Conservation (phyloP, 176 grass and related monocot species). For the Aegilops bicornis region DNA sequence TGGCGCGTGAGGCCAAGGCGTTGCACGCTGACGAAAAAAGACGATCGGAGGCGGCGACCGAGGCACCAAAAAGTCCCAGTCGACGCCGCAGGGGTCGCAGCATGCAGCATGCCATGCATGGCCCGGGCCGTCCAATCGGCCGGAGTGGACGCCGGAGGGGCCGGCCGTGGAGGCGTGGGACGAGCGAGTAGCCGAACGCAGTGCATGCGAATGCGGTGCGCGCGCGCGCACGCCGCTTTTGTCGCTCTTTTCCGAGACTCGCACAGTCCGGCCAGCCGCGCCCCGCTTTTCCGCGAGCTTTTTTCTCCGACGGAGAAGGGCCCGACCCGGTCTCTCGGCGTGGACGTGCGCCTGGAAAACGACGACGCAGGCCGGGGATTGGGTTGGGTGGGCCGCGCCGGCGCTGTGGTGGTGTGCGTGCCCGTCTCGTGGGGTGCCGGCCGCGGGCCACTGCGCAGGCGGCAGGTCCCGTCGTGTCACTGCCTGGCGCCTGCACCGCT, state of each 20-base stretch:
- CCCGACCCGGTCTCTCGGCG: not conserved
- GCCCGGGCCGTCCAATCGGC: not conserved
- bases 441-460: constrained; percentile 3
- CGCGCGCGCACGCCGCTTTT: constrained; percentile 4
- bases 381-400: not conserved
- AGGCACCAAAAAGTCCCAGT: not conserved
- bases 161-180: not conserved
- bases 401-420: not conserved
- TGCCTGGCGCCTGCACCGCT: not conserved
- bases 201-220: constrained; percentile 13
- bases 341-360: constrained; percentile 57
- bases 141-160: constrained; percentile 8
- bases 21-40: constrained; percentile 39
- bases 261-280: not conserved
- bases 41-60: not conserved
- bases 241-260: constrained; percentile 71
- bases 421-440: not conserved
- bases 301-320: too few relatives aligned
- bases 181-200: too few relatives aligned
- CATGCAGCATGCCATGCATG: not conserved
- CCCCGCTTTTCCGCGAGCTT: not conserved
- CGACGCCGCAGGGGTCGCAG: not conserved
- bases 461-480: constrained; percentile 32
- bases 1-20: constrained; percentile 12
- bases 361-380: constrained; percentile 1